Evolutionary conservation across 2,329 filamentous ascomycete species (phyloP).

Genomic region (Periconia digitata): DNA sequence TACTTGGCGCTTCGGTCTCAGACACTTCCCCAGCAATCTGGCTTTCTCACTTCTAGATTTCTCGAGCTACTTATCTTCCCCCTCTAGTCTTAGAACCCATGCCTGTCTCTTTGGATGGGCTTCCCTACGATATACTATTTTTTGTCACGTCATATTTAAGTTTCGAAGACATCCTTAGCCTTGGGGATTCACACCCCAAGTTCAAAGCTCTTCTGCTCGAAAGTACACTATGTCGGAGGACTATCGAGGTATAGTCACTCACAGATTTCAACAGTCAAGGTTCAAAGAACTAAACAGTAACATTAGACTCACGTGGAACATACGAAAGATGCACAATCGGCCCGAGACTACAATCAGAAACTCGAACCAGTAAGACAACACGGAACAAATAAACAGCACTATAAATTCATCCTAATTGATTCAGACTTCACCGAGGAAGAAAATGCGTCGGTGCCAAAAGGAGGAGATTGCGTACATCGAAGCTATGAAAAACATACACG

Average conservation of each 20-base stretch:
- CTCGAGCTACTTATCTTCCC: not conserved
- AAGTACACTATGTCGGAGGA: slow-evolving; percentile 59
- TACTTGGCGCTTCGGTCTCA: not conserved
- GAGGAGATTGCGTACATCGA: slow-evolving; percentile 50
- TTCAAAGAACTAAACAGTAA: not conserved
- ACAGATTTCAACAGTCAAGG: not conserved
- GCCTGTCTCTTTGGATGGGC: slow-evolving; percentile 41
- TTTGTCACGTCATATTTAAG: slow-evolving; percentile 58
- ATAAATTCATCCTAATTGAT: not conserved
- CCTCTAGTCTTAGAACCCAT: slow-evolving; percentile 19
- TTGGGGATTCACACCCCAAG: slow-evolving; percentile 56
- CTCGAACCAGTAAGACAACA: not conserved
- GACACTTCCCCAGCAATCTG: not conserved
- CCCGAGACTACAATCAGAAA: slow-evolving; percentile 22
- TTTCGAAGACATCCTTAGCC: slow-evolving; percentile 60
- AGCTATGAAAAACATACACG: slow-evolving; percentile 62
- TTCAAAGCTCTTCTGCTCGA: slow-evolving; percentile 57
- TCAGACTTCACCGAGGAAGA: not conserved
- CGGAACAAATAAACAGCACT: not conserved
- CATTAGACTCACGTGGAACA: slow-evolving; percentile 45
- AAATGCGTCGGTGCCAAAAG: slow-evolving; percentile 39
- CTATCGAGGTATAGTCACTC: slow-evolving; percentile 56
- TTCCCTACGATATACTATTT: slow-evolving; percentile 68
- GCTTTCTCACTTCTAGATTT: slow-evolving; percentile 1
- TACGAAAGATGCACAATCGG: slow-evolving; percentile 50